A percentile compares a stretch with the other conserved stretches of the same genome.
phyloP scores from a whole-genome alignment of 78 protist species.

The Bodo saltans region DNA sequence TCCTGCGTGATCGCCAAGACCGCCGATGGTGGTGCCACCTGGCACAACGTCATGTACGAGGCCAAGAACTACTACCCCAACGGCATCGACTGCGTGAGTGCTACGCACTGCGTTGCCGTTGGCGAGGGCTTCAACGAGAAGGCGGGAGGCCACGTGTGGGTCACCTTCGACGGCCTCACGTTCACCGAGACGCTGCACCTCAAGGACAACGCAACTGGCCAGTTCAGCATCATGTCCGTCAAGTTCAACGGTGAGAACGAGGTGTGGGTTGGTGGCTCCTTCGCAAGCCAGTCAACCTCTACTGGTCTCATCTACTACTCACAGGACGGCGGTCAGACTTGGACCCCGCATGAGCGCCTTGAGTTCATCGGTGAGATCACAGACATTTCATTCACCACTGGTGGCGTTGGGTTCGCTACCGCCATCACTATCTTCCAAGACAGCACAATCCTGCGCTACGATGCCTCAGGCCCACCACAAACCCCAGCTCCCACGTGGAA shows the following conservation, averaged over 20 bases:
- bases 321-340: conserved; percentile 22
- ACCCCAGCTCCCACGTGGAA: neutral
- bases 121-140: conserved; percentile 14
- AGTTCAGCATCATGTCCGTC: neutral
- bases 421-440: conserved; percentile 8
- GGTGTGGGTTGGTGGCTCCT: conserved; percentile 16
- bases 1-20: conserved; percentile 20
- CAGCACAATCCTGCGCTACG: conserved; percentile 3
- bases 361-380: neutral
- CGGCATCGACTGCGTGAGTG: conserved; percentile 13
- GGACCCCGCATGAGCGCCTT: neutral
- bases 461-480: neutral
- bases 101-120: conserved; percentile 20
- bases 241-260: neutral
- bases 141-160: neutral
- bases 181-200: neutral
- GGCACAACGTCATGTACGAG: neutral
- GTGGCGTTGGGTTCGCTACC: conserved; percentile 5
- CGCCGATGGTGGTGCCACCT: conserved; percentile 38
- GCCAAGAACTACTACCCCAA: conserved; percentile 26
- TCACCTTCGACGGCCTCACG: conserved; percentile 13
- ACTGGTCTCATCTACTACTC: neutral
- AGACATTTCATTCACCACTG: neutral
- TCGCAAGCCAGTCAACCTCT: neutral
- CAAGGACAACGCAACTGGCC: neutral